Base-by-base conservation (phyloP, 2,329 filamentous ascomycete genomes). In the Colletotrichum sp. region DNA sequence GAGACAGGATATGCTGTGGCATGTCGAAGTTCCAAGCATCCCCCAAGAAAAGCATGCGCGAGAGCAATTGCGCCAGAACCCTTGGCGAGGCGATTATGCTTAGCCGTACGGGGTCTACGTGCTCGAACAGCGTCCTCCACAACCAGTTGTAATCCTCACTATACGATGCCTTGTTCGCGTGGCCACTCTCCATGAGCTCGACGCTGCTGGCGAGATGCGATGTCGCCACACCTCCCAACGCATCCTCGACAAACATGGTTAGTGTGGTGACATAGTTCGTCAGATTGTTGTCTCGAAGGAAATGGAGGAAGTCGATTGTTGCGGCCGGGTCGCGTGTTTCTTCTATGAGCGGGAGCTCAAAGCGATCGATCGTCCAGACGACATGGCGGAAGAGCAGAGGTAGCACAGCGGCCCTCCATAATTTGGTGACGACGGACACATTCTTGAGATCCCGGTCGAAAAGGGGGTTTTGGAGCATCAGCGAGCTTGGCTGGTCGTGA, bases 11-110 rank as follows among this genome's bases (percentile, higher is more conserved):
- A 77, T 95, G 93, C 67, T 90, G 88, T 8, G 87, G 87, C 75
- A 90, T 90, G 69, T 90, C 87, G 77, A 94, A 94, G 29, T 88
- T 88, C 91, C 91, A 93, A 7, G 85, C 84, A 78, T 93, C 90
- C 12, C 86, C 85, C 51, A 90, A 84, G 64, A 89, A 87, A 33
- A 93, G 84, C 71, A 85, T 86, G 7, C 88, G 88, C 21, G 89
- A 89, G 6, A 93, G 83, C 63, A 94, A 84, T 1, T 87, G 87
- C 2, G 92, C 91, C 9, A 95, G 85, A 21, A 91, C 89, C 6
- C 87, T 85, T 0, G 93, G 91, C 8, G 92, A 89, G 1, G 92
- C 92, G 61, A 92, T 81, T 68, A 93, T 83, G 9, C 89, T 89
- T 72, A 93, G 80, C 58, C 86, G 83, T 61, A 85, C 74, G 9